Evolutionary conservation across 441 rosid species (phyloP), one percentile per base, ranked within the genome.

Genomic region (Geranium incanum): DNA sequence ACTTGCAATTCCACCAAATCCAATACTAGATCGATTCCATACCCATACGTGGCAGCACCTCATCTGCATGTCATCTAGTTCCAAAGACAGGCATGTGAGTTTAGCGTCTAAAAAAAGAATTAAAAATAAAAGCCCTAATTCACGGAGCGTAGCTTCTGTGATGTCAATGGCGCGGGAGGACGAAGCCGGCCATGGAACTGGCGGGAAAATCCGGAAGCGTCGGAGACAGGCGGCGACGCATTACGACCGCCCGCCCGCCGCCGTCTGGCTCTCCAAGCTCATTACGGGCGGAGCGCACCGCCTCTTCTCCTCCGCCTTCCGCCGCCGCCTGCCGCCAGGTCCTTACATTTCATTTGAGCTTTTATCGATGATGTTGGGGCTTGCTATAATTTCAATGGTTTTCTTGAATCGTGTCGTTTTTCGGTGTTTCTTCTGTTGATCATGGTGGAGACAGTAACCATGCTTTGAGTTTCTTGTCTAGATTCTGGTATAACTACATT

Each of bases 151-250:
- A n/a, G n/a, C 15, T 6, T 66, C 68, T 13, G 39, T 39, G 60
- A 87, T 92, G 97, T 86, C 96, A 89, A 83, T 92, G 78, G 80
- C 88, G 74, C 85, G 85, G 43, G 88, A 84, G 57, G 93, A 84
- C 73, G 87, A 80, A 39, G 85, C 82, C 69, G 84, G 80, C 23
- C 76, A 76, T 68, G 95, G 92, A 28, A 82, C 80, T 5, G 96
- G 97, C 1, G 99, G 99, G 1, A 92, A 92, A 85, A 82, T 88
- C 41, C 84, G 85, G 66, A 92, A 87, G 81, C 83, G 81, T 21
- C 86, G 81, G 84, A 48, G 79, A 0, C 83, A 78, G 5, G 59
- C 59, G 36, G 33, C 82, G 52, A 90, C 92, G 72, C 99, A 98
- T 1, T 95, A 95, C 63, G 93, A 83, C 79, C 93, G 97, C 2